These are phyloP conservation scores for Chloris gayana DNA, from an alignment of 176 grass and related monocot species.

Conservation along the genomic window DNA sequence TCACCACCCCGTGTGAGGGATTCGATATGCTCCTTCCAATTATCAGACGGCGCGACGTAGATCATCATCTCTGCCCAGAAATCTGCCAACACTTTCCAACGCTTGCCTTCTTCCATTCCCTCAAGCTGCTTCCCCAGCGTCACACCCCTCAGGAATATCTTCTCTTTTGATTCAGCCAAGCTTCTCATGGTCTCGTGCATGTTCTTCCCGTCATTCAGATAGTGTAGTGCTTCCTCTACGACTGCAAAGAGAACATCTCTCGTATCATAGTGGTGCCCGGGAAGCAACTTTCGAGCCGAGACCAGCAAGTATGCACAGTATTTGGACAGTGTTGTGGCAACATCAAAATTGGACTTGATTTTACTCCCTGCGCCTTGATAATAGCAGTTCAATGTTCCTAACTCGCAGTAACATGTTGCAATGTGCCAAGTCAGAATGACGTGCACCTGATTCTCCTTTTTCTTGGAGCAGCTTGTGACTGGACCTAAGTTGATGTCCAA, in stretches of 20 bases:
- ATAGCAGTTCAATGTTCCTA: neutral
- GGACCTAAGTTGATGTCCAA: too few species aligned
- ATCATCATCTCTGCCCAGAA: conserved; percentile 20
- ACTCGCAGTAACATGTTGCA: conserved; percentile 7
- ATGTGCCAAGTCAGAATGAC: neutral
- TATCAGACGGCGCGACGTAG: neutral
- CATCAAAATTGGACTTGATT: neutral
- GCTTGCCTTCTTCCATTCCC: neutral
- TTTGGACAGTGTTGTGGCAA: neutral
- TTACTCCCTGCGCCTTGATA: neutral
- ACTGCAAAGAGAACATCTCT: too few species aligned
- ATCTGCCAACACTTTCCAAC: conserved; percentile 18
- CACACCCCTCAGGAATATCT: neutral
- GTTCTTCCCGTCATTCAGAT: too few species aligned
- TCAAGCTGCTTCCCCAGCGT: neutral
- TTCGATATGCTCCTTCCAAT: conserved; percentile 1
- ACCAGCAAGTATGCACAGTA: conserved; percentile 19
- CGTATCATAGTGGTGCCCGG: conserved; percentile 2
- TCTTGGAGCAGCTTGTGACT: too few species aligned
- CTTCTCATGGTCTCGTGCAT: neutral
- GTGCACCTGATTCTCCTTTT: neutral
- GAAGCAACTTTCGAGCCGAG: neutral
- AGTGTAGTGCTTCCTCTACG: too few species aligned
- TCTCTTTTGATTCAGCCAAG: neutral
- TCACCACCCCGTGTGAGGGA: neutral